A percentile compares a stretch with the other conserved stretches of the same genome.
Evolutionary conservation across 1,139 yeast genomes (phyloP).

Genomic region (Taphrina wiesneri): DNA sequence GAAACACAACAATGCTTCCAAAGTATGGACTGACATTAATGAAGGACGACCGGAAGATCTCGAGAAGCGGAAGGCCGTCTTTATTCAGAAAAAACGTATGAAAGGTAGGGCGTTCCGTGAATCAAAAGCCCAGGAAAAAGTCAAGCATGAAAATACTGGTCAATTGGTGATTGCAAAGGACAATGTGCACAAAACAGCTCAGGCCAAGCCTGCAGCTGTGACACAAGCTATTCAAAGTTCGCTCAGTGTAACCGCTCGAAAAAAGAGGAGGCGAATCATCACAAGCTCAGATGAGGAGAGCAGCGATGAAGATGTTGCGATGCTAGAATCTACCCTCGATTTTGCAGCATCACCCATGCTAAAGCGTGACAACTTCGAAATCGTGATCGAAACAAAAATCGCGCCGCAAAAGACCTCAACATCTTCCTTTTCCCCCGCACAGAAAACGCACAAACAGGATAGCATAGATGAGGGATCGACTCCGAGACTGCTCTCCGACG

Average conservation of each 20-base stretch:
- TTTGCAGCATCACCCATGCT: background rate
- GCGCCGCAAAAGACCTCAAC: background rate
- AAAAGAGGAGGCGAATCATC: background rate
- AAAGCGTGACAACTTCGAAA: background rate
- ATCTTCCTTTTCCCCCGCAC: background rate
- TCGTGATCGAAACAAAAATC: background rate
- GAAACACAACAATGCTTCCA: slow-evolving; percentile 12
- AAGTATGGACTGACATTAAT: slow-evolving; percentile 10
- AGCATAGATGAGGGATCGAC: background rate
- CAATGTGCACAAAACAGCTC: background rate
- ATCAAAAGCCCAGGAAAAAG: background rate
- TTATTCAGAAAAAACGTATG: background rate
- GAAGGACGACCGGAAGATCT: slow-evolving; percentile 22
- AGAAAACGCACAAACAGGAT: background rate
- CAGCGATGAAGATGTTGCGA: background rate
- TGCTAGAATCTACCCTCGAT: background rate
- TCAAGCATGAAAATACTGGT: background rate
- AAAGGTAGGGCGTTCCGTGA: slow-evolving; percentile 21
- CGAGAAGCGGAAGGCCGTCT: background rate
- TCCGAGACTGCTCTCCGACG: background rate
- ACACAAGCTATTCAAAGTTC: background rate
- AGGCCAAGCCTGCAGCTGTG: background rate
- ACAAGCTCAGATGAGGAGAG: background rate
- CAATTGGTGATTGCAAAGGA: background rate
- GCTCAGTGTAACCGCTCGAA: background rate